A percentile compares a stretch with the other conserved stretches of the same genome.
Conservation (phyloP, 2,329 filamentous ascomycete species). For the Sordariomycetes sp. region DNA sequence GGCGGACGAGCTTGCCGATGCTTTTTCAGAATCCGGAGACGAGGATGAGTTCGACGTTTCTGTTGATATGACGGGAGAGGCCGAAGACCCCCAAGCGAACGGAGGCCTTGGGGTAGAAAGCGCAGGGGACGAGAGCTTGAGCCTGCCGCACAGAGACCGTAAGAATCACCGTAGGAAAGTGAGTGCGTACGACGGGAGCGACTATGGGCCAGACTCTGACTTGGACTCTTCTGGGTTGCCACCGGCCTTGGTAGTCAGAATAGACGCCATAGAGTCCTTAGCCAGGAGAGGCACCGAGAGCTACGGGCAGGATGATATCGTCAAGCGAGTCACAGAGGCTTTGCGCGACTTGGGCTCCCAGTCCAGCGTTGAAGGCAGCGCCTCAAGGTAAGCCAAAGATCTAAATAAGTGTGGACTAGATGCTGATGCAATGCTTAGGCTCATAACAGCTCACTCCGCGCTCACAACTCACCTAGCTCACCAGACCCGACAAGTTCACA, state of each 20-base stretch:
- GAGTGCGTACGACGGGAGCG: conserved; percentile 62
- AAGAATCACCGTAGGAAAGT: conserved; percentile 40
- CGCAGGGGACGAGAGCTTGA: conserved; percentile 31
- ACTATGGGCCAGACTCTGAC: conserved; percentile 66
- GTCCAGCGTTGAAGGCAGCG: conserved; percentile 61
- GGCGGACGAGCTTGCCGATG: conserved; percentile 72
- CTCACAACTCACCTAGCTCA: conserved; percentile 66
- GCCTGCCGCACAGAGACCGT: conserved; percentile 31
- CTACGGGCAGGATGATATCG: conserved; percentile 58
- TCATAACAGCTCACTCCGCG: conserved; percentile 68
- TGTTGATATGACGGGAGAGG: not conserved
- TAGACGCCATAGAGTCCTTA: conserved; percentile 64
- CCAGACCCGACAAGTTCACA: conserved; percentile 68
- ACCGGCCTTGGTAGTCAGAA: conserved; percentile 55
- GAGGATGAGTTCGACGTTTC: conserved; percentile 26
- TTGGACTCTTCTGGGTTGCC: conserved; percentile 61
- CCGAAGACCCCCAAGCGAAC: not conserved
- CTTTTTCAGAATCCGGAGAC: conserved; percentile 56
- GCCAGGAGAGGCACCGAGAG: conserved; percentile 57
- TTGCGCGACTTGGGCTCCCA: conserved; percentile 66
- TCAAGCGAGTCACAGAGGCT: conserved; percentile 59
- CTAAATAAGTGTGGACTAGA: not conserved
- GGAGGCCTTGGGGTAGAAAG: not conserved
- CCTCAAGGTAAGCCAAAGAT: conserved; percentile 47
- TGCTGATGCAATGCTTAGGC: conserved; percentile 30